Base-by-base conservation (phyloP, 345 rosid species). In the Citropsis articulata region DNA sequence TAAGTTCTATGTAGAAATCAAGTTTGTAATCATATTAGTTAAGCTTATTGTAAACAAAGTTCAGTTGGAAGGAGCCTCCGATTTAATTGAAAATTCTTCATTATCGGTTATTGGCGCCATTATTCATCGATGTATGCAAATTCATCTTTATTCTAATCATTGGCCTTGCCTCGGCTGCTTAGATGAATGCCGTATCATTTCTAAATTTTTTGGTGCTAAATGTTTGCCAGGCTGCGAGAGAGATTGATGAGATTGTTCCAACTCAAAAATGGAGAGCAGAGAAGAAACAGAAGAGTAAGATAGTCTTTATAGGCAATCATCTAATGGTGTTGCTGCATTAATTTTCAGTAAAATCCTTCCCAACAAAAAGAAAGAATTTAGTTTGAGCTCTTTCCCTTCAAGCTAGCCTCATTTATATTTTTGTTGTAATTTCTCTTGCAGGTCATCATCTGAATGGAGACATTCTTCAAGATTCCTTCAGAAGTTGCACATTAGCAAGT, bases 181-280 rank as follows among this genome's bases (percentile, higher is more conserved):
- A 22, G 42, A 50, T 42, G 33, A 22, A 19, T 64, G 22, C 3
- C 24, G 64, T 78, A 55, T 69, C 62, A 67, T 75, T 76, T 66
- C 75, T 9, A 69, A 69, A 61, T 56, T 71, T 42, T 67, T 64
- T 70, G 79, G 77, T 66, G 25, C 28, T 77, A 24, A 71, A 59
- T 76, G 57, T 71, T 30, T 77, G 76, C 77, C 85, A 95, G 98
- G 98, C 96, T n/a, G 98, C 93, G 74, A 92, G 87, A 83, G 98
- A 95, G 89, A 90, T 95, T 82, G 93, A 95, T 42, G 98, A 95
- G 78, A 89, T 95, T 27, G 86, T 93, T 70, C 97, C 97, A 9
- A 86, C 90, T 22, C 91, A 93, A 63, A 84, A 92, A 79, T 95
- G 98, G 99, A 88, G 78, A 45, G 80, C 69, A 9, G 88, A 87